These are phyloP conservation scores for Monosporozyma yasuniensis DNA, from an alignment of 805 yeast genomes.

Conservation along the genomic window DNA sequence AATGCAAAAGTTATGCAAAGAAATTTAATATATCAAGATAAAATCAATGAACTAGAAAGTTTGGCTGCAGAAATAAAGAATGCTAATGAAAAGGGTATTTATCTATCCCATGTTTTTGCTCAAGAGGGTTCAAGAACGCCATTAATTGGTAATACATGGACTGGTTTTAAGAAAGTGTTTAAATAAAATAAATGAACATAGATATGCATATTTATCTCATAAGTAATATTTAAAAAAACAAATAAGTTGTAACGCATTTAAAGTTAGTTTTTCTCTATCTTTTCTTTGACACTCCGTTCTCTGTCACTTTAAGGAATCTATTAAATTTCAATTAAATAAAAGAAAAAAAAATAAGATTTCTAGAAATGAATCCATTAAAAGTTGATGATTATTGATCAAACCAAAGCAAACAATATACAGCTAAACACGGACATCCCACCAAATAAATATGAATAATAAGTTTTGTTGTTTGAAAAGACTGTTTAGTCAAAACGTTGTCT, in stretches of 20 bases:
- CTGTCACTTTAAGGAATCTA: neutral
- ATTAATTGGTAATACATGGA: slow-evolving; percentile 12
- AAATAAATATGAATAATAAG: neutral
- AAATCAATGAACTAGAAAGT: slow-evolving; percentile 35
- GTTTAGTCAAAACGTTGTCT: neutral
- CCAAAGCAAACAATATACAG: neutral
- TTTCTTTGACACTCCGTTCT: too few species aligned
- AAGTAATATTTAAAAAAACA: neutral
- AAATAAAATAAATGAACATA: slow-evolving; percentile 2
- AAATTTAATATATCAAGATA: slow-evolving; percentile 49
- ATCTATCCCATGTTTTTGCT: neutral
- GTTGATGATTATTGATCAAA: neutral
- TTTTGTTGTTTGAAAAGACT: neutral
- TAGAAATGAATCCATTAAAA: too few species aligned
- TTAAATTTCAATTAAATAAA: neutral
- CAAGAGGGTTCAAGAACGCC: slow-evolving; percentile 2
- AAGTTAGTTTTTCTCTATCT: too few species aligned
- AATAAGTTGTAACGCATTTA: too few species aligned
- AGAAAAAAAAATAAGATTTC: neutral
- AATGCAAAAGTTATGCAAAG: slow-evolving; percentile 57
- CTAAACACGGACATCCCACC: neutral
- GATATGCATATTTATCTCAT: neutral
- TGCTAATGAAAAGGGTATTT: slow-evolving; percentile 17
- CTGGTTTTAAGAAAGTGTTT: slow-evolving; percentile 15
- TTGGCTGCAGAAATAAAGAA: slow-evolving; percentile 32